Base-by-base conservation (phyloP, 2,329 filamentous ascomycete species). In the Pseudogymnoascus sp. region DNA sequence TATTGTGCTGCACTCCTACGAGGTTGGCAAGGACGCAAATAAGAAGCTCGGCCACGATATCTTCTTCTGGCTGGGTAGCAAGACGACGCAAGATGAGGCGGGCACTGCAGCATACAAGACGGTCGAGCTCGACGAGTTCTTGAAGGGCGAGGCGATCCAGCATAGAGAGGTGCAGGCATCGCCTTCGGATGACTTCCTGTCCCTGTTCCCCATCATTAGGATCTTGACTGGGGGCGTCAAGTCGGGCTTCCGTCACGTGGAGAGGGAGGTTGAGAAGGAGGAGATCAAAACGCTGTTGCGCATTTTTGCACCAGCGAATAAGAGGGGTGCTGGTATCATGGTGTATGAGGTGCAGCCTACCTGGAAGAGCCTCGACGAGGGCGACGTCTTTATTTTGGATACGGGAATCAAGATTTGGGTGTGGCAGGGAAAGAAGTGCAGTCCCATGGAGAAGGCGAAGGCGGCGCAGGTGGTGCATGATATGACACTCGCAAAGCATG, bases 71-170 rank as follows among this genome's bases (percentile, higher is more conserved):
- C 78, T 89, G 0, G 86, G 86, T 4, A 77, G 73, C 60, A 81
- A 87, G 69, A 89, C 85, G 0, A 81, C 83, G 2, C 84, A 88
- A 74, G 86, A 89, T 66, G 86, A 89, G 74, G 85, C 85, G 1
- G 86, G 86, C 14, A 84, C 82, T 0, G 86, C 86, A 0, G 86
- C 86, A 1, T 87, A 89, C 75, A 89, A 89, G 76, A 87, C 86
- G 0, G 85, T 88, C 23, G 86, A 89, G 72, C 77, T 89, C 14
- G 86, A 89, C 68, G 85, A 88, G 72, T 88, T 86, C 69, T 72
- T 89, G 59, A 75, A 79, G 41, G 85, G 86, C 2, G 74, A 78
- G 0, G 86, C 86, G 0, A 83, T 79, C 2, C 86, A 89, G 74
- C 81, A 88, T 69, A 82, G 86, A 49, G 86, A 89, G 73, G 75